Evolutionary conservation across 352 stramenopile species (phyloP), one percentile per base, ranked within the genome.

Genomic region (Globisporangium middletonii): DNA sequence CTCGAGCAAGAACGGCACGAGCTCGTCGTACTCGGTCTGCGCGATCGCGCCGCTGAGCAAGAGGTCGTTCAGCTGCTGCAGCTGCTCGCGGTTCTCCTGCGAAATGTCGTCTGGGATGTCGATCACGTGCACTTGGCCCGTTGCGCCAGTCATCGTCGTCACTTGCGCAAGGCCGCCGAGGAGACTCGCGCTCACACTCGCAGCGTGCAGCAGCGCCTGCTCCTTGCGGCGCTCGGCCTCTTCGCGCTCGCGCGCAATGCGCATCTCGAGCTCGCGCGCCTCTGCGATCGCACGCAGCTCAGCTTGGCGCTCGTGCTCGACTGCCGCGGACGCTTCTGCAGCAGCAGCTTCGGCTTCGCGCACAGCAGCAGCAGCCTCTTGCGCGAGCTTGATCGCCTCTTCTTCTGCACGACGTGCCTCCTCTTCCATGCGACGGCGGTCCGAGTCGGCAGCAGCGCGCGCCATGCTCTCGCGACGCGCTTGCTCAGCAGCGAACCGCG

Each of bases 1-100:
- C 67, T 92, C 85, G 23, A 95, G 64, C 59, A 93, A 28, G 64
- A 95, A 95, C n/a, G 85, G 83, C 60, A 95, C 83, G 26, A 95
- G 70, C 50, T 93, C 83, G 49, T 95, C 85, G 68, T 95, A 93
- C 67, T 95, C 85, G 47, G 67, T 71, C 69, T 93, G 85, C 28
- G 80, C 75, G 52, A 95, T 95, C 15, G 85, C 83, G 26, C 85
- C 83, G 51, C 78, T 85, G 49, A 95, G 72, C 45, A 95, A 62
- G 58, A 95, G 57, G 58, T 93, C 85, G 67, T 91, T 93, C 41
- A 95, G 62, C 71, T 95, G 83, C 60, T 92, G 67, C 28, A 95
- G 63, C 60, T 95, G 83, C 65, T 95, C 83, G 51, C 82, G 80
- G 69, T 92, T 93, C 65, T 95, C 83, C 59, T 92, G 83, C 13